Conservation (phyloP, 2,329 filamentous ascomycete species). For the Monosporascus sp. region DNA sequence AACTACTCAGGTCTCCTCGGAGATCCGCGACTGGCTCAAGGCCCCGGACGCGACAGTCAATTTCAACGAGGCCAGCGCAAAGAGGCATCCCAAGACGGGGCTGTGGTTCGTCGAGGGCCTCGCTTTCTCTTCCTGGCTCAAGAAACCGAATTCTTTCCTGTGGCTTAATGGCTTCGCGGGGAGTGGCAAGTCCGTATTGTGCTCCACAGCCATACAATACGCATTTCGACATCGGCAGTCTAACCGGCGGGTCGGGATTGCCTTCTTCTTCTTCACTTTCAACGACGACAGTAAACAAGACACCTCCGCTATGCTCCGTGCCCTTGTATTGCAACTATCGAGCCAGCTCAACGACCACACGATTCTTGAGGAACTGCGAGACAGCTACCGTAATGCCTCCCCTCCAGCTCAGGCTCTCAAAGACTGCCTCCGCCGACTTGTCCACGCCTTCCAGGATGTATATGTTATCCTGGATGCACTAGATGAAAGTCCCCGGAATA, state of each 20-base stretch:
- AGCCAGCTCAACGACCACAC: constrained; percentile 16
- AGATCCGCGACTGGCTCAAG: constrained; percentile 28
- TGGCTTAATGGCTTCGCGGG: constrained; percentile 37
- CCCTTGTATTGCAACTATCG: constrained; percentile 30
- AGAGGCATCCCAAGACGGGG: constrained; percentile 28
- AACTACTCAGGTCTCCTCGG: constrained; percentile 16
- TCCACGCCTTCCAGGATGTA: constrained; percentile 23
- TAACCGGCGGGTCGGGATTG: constrained; percentile 21
- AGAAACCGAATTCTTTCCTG: constrained; percentile 25
- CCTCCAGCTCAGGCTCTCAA: constrained; percentile 16
- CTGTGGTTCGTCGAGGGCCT: constrained; percentile 23
- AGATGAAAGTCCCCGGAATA: constrained; percentile 29
- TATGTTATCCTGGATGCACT: constrained; percentile 34
- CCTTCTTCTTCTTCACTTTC: constrained; percentile 38
- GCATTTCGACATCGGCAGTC: constrained; percentile 13
- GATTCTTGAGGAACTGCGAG: constrained; percentile 12
- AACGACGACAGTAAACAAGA: constrained; percentile 30
- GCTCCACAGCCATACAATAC: constrained; percentile 30
- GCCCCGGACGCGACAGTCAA: constrained; percentile 32
- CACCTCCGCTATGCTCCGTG: constrained; percentile 25
- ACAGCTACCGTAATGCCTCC: constrained; percentile 9
- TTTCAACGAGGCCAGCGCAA: constrained; percentile 26
- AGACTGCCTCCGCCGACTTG: constrained; percentile 16
- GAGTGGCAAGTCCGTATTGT: constrained; percentile 36
- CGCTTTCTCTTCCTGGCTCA: constrained; percentile 24